These are phyloP conservation scores for Microcera coccophila DNA, from an alignment of 2,329 filamentous ascomycete species.

Conservation along the genomic window DNA sequence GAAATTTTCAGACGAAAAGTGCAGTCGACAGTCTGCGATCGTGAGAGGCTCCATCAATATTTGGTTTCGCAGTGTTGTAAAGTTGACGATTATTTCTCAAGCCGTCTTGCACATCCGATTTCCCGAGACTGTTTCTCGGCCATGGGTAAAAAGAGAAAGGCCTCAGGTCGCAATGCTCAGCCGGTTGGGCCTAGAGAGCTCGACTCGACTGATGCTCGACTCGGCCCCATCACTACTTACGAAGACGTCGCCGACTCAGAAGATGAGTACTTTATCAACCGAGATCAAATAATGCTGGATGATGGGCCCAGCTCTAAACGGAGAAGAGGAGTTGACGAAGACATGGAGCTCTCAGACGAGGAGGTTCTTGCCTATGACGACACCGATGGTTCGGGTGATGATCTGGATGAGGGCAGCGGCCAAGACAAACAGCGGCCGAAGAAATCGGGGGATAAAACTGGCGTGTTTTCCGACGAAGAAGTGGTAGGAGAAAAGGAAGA, in stretches of 20 bases:
- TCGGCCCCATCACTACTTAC: constrained; percentile 59
- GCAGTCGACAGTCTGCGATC: background rate
- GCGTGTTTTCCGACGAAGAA: constrained; percentile 53
- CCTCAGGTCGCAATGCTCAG: constrained; percentile 44
- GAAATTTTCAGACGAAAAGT: constrained; percentile 15
- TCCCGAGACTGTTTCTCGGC: background rate
- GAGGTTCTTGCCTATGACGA: constrained; percentile 53
- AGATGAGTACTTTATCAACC: constrained; percentile 85
- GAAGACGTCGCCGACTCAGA: constrained; percentile 90
- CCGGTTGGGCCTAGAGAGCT: constrained; percentile 52
- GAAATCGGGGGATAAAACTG: constrained; percentile 27
- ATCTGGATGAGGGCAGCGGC: constrained; percentile 41
- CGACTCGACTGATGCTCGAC: constrained; percentile 56
- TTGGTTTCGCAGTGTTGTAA: too few relatives aligned
- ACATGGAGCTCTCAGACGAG: constrained; percentile 60
- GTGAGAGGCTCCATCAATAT: background rate
- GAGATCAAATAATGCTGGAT: constrained; percentile 82
- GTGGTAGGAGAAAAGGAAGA: constrained; percentile 49
- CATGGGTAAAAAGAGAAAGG: constrained; percentile 71
- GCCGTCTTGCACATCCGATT: background rate
- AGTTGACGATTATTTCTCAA: too few relatives aligned
- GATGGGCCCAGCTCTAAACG: constrained; percentile 77
- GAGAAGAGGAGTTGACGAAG: constrained; percentile 67
- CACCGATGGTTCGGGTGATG: constrained; percentile 38
- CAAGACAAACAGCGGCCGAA: constrained; percentile 45